Conservation (phyloP, 1,139 yeast species). For the Debaryomyces udenii region DNA sequence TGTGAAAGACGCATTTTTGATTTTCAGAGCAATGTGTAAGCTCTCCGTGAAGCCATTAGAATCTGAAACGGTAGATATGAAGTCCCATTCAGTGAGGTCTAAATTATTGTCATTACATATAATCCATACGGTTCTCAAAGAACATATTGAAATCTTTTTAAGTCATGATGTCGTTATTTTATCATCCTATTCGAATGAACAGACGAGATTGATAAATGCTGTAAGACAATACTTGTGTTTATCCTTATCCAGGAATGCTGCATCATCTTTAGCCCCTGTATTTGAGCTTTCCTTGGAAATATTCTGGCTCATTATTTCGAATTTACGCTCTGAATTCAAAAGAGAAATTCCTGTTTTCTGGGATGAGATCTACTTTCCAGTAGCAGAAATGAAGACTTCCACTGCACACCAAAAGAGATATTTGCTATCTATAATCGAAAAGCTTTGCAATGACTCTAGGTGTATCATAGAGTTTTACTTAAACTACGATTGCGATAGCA, state of each 20-base stretch:
- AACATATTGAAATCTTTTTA: slow-evolving; percentile 81
- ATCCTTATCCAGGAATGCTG: slow-evolving; percentile 87
- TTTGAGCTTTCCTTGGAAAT: slow-evolving; percentile 91
- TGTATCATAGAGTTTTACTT: slow-evolving; percentile 89
- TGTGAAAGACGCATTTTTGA: slow-evolving; percentile 88
- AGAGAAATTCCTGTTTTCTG: slow-evolving; percentile 92
- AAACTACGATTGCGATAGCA: slow-evolving; percentile 91
- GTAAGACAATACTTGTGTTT: slow-evolving; percentile 83
- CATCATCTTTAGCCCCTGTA: slow-evolving; percentile 88
- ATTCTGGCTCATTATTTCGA: slow-evolving; percentile 84
- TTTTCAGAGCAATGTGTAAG: slow-evolving; percentile 93
- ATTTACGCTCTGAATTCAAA: slow-evolving; percentile 84
- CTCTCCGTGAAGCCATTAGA: slow-evolving; percentile 81
- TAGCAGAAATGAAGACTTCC: slow-evolving; percentile 87
- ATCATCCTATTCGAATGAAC: slow-evolving; percentile 58
- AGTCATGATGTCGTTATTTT: slow-evolving; percentile 64
- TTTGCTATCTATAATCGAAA: slow-evolving; percentile 73
- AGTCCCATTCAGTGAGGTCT: slow-evolving; percentile 89
- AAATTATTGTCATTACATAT: slow-evolving; percentile 86
- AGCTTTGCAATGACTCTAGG: slow-evolving; percentile 86
- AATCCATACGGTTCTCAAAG: slow-evolving; percentile 81
- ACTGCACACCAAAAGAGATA: slow-evolving; percentile 92
- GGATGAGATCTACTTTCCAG: slow-evolving; percentile 92
- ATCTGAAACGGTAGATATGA: slow-evolving; percentile 74
- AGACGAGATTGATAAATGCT: slow-evolving; percentile 71